Evolutionary conservation across 1,284 basidiomycete genomes (phyloP), one percentile per base, ranked within the genome.

Genomic region (Ceratobasidium papillatum): DNA sequence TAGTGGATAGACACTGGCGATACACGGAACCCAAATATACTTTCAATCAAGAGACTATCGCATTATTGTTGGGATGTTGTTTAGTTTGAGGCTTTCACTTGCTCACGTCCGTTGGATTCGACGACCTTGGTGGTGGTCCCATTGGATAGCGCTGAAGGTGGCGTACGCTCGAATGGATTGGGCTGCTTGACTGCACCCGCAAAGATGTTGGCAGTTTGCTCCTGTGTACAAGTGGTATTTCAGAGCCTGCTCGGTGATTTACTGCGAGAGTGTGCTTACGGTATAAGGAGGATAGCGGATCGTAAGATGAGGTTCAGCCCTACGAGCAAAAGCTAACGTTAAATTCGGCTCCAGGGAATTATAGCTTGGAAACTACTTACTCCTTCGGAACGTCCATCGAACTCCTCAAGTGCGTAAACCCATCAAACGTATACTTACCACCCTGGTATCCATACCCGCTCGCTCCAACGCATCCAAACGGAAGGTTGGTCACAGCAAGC

Each of bases 401-500:
- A 9, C 68, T 71, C 9, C 75, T 47, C 27, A 73, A n/a, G 7
- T 69, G 59, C 8, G 65, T 74, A 52, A 77, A 75, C n/a, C 47
- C 45, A 30, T 75, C 75, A 43, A 47, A 77, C 0, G 71, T 73
- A 49, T 73, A 69, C 36, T 72, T 59, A 34, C 75, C 75, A 38
- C 75, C 74, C 36, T 73, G 75, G 58, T 74, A 69, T 51, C 76
- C 76, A 25, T 75, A 75, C n/a, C 76, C 76, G 54, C 75, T 74
- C 51, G 71, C 64, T 7, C 76, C 76, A 32, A 77, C 59, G 36
- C 76, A 75, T 19, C 76, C 76, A 47, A 77, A 77, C n/a, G 75
- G 76, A 56, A 77, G 74, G 52, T 75, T 75, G 25, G 54, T 65
- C 2, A 77, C 76, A 41, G 66, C 76, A 36, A 77, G 71, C 41